phyloP scores from a whole-genome alignment of 2,329 filamentous ascomycete species.

The Coleophoma eucalyptorum region DNA sequence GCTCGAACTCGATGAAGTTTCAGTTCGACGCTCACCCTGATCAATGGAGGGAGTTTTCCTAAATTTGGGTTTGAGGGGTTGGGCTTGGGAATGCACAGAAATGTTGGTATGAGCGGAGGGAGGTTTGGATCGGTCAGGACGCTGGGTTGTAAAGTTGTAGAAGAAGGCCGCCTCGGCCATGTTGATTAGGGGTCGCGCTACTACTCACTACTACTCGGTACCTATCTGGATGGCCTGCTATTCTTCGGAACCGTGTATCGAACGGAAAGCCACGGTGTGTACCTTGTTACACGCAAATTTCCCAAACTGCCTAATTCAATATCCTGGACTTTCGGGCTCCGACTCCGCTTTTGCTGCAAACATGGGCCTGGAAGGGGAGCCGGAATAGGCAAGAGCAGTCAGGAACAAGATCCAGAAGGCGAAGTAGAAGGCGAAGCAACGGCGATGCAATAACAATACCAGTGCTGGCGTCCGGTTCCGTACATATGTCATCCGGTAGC shows the following conservation, averaged over 20 bases:
- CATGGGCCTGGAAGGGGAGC: not conserved
- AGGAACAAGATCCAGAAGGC: not conserved
- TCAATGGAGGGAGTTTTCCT: slow-evolving; percentile 3
- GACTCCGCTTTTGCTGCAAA: not conserved
- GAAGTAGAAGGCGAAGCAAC: too few species aligned
- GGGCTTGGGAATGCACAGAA: slow-evolving; percentile 13
- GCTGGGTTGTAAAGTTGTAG: slow-evolving; percentile 16
- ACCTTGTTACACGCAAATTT: not conserved
- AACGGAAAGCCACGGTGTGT: not conserved
- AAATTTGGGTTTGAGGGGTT: slow-evolving; percentile 14
- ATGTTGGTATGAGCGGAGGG: slow-evolving; percentile 19
- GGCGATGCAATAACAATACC: too few species aligned
- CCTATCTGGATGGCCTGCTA: not conserved
- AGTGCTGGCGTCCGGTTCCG: not conserved
- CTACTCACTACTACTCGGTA: not conserved
- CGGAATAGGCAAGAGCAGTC: not conserved
- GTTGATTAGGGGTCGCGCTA: slow-evolving; percentile 1
- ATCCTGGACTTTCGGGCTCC: not conserved
- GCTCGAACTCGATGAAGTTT: not conserved
- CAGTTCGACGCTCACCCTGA: not conserved
- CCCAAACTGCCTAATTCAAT: not conserved
- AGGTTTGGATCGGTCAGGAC: slow-evolving; percentile 15
- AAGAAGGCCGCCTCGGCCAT: slow-evolving; percentile 24
- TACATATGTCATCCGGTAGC: not conserved
- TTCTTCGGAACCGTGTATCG: too few species aligned